Conservation (phyloP, 2,329 filamentous ascomycete species). For the Diaporthe batatas region DNA sequence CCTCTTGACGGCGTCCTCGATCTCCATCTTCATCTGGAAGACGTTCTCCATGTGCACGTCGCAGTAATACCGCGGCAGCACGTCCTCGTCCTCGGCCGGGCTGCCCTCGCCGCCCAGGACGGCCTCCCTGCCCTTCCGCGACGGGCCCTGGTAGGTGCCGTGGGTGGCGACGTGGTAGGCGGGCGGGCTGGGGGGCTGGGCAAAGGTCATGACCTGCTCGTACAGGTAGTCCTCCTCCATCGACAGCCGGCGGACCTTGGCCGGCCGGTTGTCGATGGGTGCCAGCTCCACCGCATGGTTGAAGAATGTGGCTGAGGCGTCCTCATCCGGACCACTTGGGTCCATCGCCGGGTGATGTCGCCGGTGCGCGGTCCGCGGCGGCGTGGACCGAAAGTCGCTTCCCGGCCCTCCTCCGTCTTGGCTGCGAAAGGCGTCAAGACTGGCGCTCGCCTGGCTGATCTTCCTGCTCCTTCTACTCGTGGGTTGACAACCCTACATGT, state of each 20-base stretch:
- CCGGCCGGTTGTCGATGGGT: conserved; percentile 42
- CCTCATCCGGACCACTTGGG: conserved; percentile 36
- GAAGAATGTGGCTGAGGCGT: conserved; percentile 39
- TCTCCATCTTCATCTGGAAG: conserved; percentile 75
- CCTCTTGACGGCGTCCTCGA: conserved; percentile 73
- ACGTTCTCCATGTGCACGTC: conserved; percentile 68
- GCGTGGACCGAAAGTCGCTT: neutral
- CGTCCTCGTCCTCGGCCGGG: conserved; percentile 56
- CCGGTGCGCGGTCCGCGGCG: conserved; percentile 9
- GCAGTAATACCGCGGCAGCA: conserved; percentile 69
- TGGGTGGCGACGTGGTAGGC: conserved; percentile 48
- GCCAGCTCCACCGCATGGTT: conserved; percentile 42
- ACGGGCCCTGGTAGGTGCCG: conserved; percentile 54
- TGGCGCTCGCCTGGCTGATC: conserved; percentile 23
- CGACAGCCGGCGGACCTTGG: conserved; percentile 58
- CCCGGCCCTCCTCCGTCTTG: conserved; percentile 33
- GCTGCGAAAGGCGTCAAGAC: conserved; percentile 9
- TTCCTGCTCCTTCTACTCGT: conserved; percentile 29
- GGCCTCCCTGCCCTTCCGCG: conserved; percentile 40
- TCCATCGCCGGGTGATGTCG: conserved; percentile 35
- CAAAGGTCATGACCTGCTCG: conserved; percentile 63
- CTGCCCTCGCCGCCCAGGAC: conserved; percentile 45
- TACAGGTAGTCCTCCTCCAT: conserved; percentile 69
- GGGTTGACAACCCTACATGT: conserved; percentile 37
- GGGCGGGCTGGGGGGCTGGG: conserved; percentile 60